Conservation (phyloP, 768 basidiomycete species). For the Boletus patriciae region DNA sequence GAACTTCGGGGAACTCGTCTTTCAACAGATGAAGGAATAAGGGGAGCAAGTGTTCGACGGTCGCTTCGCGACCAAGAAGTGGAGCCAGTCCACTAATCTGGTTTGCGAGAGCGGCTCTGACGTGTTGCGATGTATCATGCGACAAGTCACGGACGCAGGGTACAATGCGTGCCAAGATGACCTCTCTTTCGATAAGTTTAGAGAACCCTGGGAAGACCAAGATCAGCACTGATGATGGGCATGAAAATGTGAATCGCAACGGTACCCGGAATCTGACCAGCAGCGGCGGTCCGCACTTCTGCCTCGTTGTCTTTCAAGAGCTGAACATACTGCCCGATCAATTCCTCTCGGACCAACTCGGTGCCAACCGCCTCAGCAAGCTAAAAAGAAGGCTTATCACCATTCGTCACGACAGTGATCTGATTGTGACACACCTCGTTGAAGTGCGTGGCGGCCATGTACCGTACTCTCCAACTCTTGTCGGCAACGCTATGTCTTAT, state of each 20-base stretch:
- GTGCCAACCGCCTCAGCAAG: slow-evolving; percentile 88
- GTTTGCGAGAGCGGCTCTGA: slow-evolving; percentile 92
- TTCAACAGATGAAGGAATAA: slow-evolving; percentile 95
- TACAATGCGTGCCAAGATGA: slow-evolving; percentile 88
- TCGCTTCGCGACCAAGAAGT: slow-evolving; percentile 87
- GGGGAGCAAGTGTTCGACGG: slow-evolving; percentile 94
- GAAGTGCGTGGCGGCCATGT: slow-evolving; percentile 98
- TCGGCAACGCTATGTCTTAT: slow-evolving; percentile 87
- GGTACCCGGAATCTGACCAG: slow-evolving; percentile 94
- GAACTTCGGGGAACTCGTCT: slow-evolving; percentile 98
- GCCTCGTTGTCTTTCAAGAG: slow-evolving; percentile 98
- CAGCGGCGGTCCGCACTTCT: slow-evolving; percentile 94
- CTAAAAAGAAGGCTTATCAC: slow-evolving; percentile 38
- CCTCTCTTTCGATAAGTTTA: slow-evolving; percentile 88
- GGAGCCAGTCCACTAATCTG: slow-evolving; percentile 97
- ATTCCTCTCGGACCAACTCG: slow-evolving; percentile 89
- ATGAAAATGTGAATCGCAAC: slow-evolving; percentile 2
- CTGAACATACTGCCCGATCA: slow-evolving; percentile 90
- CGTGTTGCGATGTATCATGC: slow-evolving; percentile 93
- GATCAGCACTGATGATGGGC: slow-evolving; percentile 5
- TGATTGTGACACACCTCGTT: slow-evolving; percentile 64
- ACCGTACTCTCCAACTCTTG: slow-evolving; percentile 98
- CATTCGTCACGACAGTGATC: background rate
- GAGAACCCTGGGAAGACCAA: slow-evolving; percentile 70
- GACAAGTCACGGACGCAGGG: slow-evolving; percentile 95